Conservation (phyloP, 2,329 filamentous ascomycete species). For the Xylogone sp. region DNA sequence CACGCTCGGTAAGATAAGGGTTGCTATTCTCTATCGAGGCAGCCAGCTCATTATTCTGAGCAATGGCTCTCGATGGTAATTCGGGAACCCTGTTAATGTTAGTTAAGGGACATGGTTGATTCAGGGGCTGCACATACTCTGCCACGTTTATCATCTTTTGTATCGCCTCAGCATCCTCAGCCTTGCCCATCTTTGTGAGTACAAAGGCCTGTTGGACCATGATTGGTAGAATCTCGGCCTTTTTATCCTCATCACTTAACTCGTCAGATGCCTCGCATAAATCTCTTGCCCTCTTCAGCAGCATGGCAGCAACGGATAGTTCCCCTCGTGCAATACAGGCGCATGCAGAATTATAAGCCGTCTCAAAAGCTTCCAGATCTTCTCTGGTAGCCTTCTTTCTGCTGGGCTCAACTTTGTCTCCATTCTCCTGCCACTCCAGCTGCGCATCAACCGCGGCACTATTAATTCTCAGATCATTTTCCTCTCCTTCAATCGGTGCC, state of each 20-base stretch:
- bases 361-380: slow-evolving; percentile 73
- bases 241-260: slow-evolving; percentile 69
- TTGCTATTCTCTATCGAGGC: slow-evolving; percentile 47
- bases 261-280: slow-evolving; percentile 73
- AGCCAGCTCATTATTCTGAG: slow-evolving; percentile 58
- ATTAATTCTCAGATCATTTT: slow-evolving; percentile 75
- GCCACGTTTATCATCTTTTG: slow-evolving; percentile 57
- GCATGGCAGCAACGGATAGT: slow-evolving; percentile 57
- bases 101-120: no score
- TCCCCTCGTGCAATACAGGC: slow-evolving; percentile 67
- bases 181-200: slow-evolving; percentile 60
- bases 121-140: slow-evolving; percentile 45
- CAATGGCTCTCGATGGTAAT: slow-evolving; percentile 60
- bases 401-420: slow-evolving; percentile 21
- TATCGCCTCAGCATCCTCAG: slow-evolving; percentile 60
- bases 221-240: slow-evolving; percentile 70
- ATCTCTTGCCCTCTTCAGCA: slow-evolving; percentile 66
- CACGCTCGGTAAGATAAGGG: slow-evolving; percentile 63
- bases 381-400: slow-evolving; percentile 52
- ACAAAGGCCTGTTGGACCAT: slow-evolving; percentile 74
- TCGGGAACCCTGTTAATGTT: slow-evolving; percentile 56
- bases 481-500: slow-evolving; percentile 52
- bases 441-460: slow-evolving; percentile 69
- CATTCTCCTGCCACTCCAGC: slow-evolving; percentile 60
- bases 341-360: slow-evolving; percentile 77